Percentiles rank a stretch among this genome's conserved stretches.
Conservation (phyloP, 1,284 basidiomycete species). For the Chalciporus sp. region DNA sequence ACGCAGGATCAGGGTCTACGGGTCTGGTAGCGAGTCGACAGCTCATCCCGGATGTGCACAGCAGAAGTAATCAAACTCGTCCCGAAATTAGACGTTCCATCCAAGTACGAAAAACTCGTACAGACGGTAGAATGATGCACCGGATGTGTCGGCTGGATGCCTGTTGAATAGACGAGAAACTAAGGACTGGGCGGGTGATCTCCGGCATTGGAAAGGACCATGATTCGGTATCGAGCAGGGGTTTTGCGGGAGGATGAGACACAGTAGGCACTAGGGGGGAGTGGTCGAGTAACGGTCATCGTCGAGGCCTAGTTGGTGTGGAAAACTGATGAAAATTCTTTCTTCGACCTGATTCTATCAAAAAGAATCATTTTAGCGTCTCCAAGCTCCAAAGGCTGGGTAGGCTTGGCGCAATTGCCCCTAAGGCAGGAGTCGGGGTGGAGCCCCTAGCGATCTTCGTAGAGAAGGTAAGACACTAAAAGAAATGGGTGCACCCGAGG, state of each 20-base stretch:
- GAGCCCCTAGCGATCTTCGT: no score
- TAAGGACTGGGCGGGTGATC: constrained; percentile 3
- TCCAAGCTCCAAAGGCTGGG: no score
- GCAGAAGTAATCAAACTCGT: constrained; percentile 34
- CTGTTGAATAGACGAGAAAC: constrained; percentile 3
- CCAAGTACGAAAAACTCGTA: constrained; percentile 30
- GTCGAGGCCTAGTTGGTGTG: no score
- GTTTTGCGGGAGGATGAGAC: constrained; percentile 6
- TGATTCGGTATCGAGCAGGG: constrained; percentile 8
- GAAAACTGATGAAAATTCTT: no score
- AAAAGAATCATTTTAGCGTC: no score
- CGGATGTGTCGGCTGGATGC: constrained; percentile 6
- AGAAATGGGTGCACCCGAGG: no score
- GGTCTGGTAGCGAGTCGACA: constrained; percentile 31
- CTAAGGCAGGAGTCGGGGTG: no score
- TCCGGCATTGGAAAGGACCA: constrained; percentile 12
- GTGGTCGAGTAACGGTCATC: constrained; percentile 5
- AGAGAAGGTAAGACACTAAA: no score
- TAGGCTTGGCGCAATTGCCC: no score
- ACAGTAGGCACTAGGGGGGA: no score
- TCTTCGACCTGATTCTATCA: no score
- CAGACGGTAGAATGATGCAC: constrained; percentile 29
- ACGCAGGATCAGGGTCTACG: constrained; percentile 24
- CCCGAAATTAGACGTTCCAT: constrained; percentile 24
- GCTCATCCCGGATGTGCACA: constrained; percentile 24